Base-by-base conservation (phyloP, 306 rosid species). In the Trichosanthes cucumerina region DNA sequence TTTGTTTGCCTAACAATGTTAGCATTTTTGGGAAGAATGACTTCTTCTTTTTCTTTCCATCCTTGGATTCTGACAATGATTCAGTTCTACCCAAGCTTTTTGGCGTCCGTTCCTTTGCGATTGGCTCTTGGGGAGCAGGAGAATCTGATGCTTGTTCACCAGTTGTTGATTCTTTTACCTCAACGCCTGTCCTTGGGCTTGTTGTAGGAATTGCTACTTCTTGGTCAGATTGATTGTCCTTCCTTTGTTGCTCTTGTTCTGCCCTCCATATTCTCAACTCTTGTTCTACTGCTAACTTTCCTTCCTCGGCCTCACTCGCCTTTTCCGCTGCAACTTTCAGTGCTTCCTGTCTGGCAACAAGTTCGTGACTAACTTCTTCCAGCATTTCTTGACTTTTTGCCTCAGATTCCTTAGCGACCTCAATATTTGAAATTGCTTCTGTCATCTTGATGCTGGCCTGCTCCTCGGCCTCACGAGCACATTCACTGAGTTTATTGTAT, bases 261-360 rank as follows among this genome's bases (percentile, higher is more conserved):
- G 96, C 84, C 83, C 97, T 87, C 97, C 92, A 91, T 79, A 69
- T 86, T 84, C 99, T 87, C 76, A 95, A 62, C 85, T 92, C 96
- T 80, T 92, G 99, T 84, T 92, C 99, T 72, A 81, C 93, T 49
- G 91, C 96, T 80, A 95, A 83, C 84, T 95, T 92, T 76, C 96
- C 97, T 88, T 92, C 97, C 86, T 89, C 89, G 80, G 99, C 96
- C 85, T 86, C 89, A 88, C 90, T 95, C 46, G 97, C 97, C 74
- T 84, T 92, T 59, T 89, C 92, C 90, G 85, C 85, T 47, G 99
- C 99, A 9, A 79, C 31, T 80, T 80, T 88, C 76, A 95, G 83
- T 26, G 86, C 88, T 83, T 88, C 93, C 85, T 88, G 89, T 84
- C 90, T 85, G 19, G 83, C 78, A 79, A 91, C 89, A 74, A 92